Evolutionary conservation across 139 green algal genomes (phyloP), one percentile per base, ranked within the genome.

Genomic region (Chlorella vulgaris): DNA sequence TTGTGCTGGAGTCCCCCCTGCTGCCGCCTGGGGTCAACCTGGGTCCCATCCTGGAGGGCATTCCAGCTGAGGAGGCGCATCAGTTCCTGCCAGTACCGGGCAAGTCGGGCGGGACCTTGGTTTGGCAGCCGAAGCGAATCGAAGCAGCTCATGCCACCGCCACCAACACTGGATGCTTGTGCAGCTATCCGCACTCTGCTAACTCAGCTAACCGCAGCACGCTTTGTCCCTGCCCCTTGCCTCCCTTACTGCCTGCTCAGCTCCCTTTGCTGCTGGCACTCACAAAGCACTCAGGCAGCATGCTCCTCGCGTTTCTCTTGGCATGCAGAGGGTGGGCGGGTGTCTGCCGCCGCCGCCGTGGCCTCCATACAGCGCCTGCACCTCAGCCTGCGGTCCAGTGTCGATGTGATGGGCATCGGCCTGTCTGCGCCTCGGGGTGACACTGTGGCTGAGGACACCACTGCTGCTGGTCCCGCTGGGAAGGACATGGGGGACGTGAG

Each of bases 401-500:
- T 91, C 24, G 88, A 92, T 39, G 38, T 93, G 26, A 95, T 95
- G 90, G 91, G 88, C 28, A 86, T 95, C 22, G 91, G 91, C 22
- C 47, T 88, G 19, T 62, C 51, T 18, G 28, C 28, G 22, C 63
- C 66, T 22, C 55, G 80, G 10, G 78, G 51, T 13, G 91, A 94
- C 76, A 91, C 82, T 10, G 81, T 93, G 22, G 91, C 77, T 0
- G 88, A 93, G 80, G 88, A 87, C 47, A 69, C 55, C 13, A 77
- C 47, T 15, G 35, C 51, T 19, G 51, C 29, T 22, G 51, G 51
- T 2, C 5, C 51, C 10, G 40, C 36, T 29, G 58, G 10, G 69
- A 92, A 90, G 67, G 86, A 93, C 35, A 55, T 80, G 15, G 90
- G 91, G 15, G 93, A 97, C 69, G 93, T 91, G 26, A 85, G 82